phyloP scores from a whole-genome alignment of 345 rosid genomes.

The Zanthoxylum bungeanum region DNA sequence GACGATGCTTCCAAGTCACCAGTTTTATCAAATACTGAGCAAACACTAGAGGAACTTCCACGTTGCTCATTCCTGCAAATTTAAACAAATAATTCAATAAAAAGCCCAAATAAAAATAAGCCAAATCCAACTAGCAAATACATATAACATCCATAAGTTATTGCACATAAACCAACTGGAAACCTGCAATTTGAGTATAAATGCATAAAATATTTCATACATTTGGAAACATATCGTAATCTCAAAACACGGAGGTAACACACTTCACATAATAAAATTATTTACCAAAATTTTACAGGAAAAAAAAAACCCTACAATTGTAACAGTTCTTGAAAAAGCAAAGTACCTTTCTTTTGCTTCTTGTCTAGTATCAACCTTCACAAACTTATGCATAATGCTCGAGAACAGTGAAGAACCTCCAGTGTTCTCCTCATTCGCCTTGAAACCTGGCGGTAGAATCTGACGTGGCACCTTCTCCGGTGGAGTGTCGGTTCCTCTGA shows the following conservation, averaged over 20 bases:
- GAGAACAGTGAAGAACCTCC: slow-evolving; percentile 59
- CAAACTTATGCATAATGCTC: slow-evolving; percentile 86
- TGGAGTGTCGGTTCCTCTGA: slow-evolving; percentile 76
- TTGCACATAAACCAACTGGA: neutral
- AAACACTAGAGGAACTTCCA: slow-evolving; percentile 17
- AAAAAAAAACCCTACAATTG: neutral
- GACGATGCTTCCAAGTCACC: slow-evolving; percentile 12
- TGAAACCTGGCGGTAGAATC: slow-evolving; percentile 42
- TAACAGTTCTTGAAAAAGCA: neutral
- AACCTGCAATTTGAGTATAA: neutral
- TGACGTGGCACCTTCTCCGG: slow-evolving; percentile 90
- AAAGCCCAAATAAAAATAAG: neutral
- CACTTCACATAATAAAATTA: slow-evolving; percentile 4
- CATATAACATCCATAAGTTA: neutral
- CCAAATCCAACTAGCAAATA: slow-evolving; percentile 1
- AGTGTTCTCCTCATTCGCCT: slow-evolving; percentile 23
- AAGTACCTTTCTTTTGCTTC: slow-evolving; percentile 43
- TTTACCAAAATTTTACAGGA: neutral
- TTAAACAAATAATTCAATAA: neutral
- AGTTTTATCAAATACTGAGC: slow-evolving; percentile 24
- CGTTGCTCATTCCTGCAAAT: slow-evolving; percentile 40
- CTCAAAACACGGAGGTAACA: neutral
- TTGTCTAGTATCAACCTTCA: slow-evolving; percentile 45
- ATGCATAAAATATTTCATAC: neutral
- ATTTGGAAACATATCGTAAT: neutral